These are phyloP conservation scores for Mycocentrospora acerina DNA, from an alignment of 2,329 filamentous ascomycete genomes.

Conservation along the genomic window DNA sequence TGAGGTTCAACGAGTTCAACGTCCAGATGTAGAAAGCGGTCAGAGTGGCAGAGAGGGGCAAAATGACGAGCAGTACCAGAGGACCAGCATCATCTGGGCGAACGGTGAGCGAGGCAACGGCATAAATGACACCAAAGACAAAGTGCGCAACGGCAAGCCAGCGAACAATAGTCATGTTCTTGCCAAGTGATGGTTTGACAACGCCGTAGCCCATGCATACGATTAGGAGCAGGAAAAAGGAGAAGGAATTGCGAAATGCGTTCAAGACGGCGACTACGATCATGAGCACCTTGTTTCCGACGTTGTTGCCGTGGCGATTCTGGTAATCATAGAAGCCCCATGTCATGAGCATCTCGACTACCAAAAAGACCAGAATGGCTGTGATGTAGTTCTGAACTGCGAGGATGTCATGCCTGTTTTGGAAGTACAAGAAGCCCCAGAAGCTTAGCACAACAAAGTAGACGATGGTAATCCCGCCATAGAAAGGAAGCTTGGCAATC, in stretches of 20 bases:
- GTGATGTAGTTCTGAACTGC: conserved; percentile 99
- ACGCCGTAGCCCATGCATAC: conserved; percentile 99
- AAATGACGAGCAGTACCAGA: conserved; percentile 86
- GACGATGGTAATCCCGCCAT: conserved; percentile 88
- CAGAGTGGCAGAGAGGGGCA: conserved; percentile 86
- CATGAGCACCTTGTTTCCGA: conserved; percentile 81
- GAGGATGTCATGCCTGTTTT: conserved; percentile 90
- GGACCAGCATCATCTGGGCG: conserved; percentile 88
- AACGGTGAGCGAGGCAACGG: conserved; percentile 83
- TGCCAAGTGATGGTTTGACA: conserved; percentile 88
- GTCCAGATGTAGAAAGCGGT: conserved; percentile 99
- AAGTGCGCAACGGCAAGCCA: conserved; percentile 92
- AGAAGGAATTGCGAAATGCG: conserved; percentile 93
- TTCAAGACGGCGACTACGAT: conserved; percentile 91
- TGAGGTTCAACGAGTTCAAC: conserved; percentile 88
- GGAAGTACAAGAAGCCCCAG: conserved; percentile 94
- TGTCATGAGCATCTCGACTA: conserved; percentile 95
- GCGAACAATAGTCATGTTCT: conserved; percentile 91
- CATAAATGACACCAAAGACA: conserved; percentile 90
- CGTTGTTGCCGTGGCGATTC: conserved; percentile 83
- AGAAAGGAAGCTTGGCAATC: conserved; percentile 96
- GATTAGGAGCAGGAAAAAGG: conserved; percentile 95
- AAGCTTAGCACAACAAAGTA: conserved; percentile 86
- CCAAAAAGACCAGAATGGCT: conserved; percentile 89
- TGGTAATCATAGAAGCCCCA: conserved; percentile 99